Evolutionary conservation across 345 rosid species (phyloP), one percentile per base, ranked within the genome.

Genomic region (Trapa bicornis): DNA sequence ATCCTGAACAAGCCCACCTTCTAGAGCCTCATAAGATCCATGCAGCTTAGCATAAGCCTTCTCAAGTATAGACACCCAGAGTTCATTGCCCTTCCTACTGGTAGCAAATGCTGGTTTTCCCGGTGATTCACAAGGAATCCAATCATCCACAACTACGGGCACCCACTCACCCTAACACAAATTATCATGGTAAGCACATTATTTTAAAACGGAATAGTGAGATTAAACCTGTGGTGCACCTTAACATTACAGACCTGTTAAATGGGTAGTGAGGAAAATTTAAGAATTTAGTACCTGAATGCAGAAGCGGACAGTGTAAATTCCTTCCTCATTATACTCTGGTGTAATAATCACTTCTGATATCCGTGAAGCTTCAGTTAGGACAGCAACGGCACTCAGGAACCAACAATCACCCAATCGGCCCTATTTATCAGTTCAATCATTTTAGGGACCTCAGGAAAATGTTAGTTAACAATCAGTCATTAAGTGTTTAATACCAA

Each of bases 371-470:
- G 81, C 99, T 80, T 95, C 99, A 29, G 99, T 84, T 68, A 91
- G 68, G 74, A 95, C 99, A 69, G 99, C 97, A 72, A 95, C 96
- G 45, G 99, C 99, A 72, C 99, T 95, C 79, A 95, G 77, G 78
- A 95, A 95, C 99, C 99, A 95, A 75, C 99, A 95, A 82, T 95
- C 97, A 0, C 99, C 99, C 77, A 95, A 76, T 33, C 87, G 99
- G 43, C 99, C 99, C 99, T 95, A 65, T 79, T 74, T 2, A 78
- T 72, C 29, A 74, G 71, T 45, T n/a, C 22, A 36, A 42, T 68
- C 5, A 38, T 6, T 22, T 47, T 66, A 14, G 29, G 54, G 15
- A 48, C 45, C 6, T 32, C 29, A 7, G 29, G 8, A 37, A 2
- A 67, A 37, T 41, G 29, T 22, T 69, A 61, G 22, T 32, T 70